These are phyloP conservation scores for Mycogone perniciosa DNA, from an alignment of 2,329 filamentous ascomycete species.

Conservation along the genomic window DNA sequence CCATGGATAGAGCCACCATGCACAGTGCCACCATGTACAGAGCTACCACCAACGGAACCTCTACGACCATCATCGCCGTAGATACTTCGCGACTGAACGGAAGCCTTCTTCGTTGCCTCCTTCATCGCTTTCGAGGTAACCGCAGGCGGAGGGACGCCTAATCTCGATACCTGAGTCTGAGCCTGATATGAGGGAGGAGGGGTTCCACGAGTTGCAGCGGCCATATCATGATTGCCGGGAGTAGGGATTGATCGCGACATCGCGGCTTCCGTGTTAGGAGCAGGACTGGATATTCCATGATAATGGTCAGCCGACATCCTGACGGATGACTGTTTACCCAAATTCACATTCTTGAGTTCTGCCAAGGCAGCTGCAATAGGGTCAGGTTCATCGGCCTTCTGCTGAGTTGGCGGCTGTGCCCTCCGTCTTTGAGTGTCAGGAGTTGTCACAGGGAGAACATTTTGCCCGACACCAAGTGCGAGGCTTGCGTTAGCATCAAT, in stretches of 20 bases:
- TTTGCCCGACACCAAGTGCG: constrained; percentile 89
- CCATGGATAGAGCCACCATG: constrained; percentile 5
- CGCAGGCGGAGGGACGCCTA: constrained; percentile 85
- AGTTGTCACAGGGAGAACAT: constrained; percentile 87
- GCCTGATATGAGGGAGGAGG: constrained; percentile 84
- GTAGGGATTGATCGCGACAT: constrained; percentile 50
- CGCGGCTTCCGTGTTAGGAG: constrained; percentile 42
- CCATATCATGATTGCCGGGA: constrained; percentile 40
- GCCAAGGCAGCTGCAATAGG: constrained; percentile 90
- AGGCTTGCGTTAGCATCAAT: constrained; percentile 90
- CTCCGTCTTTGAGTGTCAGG: constrained; percentile 52
- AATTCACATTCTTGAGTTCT: constrained; percentile 76
- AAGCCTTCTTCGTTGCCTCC: constrained; percentile 84
- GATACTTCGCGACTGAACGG: constrained; percentile 74
- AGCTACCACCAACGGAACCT: constrained; percentile 9
- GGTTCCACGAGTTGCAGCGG: constrained; percentile 60
- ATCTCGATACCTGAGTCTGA: constrained; percentile 56
- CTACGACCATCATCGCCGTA: constrained; percentile 46
- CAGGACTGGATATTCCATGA: constrained; percentile 84
- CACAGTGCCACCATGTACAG: constrained; percentile 17
- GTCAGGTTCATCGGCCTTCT: constrained; percentile 59
- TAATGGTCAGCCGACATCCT: constrained; percentile 95
- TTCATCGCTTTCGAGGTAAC: constrained; percentile 95
- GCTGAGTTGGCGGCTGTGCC: constrained; percentile 22
- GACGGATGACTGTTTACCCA: constrained; percentile 69